These are phyloP conservation scores for Xylaria palmicola DNA, from an alignment of 495 filamentous ascomycete species.

Conservation along the genomic window DNA sequence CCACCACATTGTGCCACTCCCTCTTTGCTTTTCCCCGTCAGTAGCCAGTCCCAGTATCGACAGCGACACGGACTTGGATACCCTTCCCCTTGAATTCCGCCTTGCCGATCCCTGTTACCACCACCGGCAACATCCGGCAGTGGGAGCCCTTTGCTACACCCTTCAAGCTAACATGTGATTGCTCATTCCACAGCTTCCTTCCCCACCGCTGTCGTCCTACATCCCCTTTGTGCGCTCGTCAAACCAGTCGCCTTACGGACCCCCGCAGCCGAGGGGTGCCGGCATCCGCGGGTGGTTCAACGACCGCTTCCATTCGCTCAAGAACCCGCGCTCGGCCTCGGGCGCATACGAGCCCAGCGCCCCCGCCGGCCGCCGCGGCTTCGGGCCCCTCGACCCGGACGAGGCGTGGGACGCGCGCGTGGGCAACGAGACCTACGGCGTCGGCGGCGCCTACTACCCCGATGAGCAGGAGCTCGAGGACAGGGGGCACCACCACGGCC, in stretches of 20 bases:
- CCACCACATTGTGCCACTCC: neutral
- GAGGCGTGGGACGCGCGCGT: conserved; percentile 72
- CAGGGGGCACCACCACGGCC: conserved; percentile 16
- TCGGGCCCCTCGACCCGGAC: conserved; percentile 63
- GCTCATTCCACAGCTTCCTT: conserved; percentile 47
- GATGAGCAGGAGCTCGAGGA: conserved; percentile 62
- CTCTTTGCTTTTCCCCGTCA: neutral
- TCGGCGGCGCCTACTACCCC: conserved; percentile 51
- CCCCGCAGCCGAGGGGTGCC: conserved; percentile 52
- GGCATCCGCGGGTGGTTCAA: conserved; percentile 62
- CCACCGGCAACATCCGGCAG: neutral
- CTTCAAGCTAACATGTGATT: conserved; percentile 13
- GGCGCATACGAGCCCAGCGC: conserved; percentile 61
- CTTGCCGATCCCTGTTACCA: neutral
- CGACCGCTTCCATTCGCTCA: conserved; percentile 47
- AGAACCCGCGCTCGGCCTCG: conserved; percentile 54
- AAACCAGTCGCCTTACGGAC: conserved; percentile 37
- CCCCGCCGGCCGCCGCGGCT: conserved; percentile 35
- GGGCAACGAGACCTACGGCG: conserved; percentile 57
- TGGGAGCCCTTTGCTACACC: neutral
- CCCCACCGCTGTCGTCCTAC: conserved; percentile 62
- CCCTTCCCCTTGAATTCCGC: neutral
- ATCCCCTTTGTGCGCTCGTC: conserved; percentile 48
- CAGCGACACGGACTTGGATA: neutral
- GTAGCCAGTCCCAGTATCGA: neutral